phyloP scores from a whole-genome alignment of 2,329 filamentous ascomycete genomes.

The Colletotrichum agaves region DNA sequence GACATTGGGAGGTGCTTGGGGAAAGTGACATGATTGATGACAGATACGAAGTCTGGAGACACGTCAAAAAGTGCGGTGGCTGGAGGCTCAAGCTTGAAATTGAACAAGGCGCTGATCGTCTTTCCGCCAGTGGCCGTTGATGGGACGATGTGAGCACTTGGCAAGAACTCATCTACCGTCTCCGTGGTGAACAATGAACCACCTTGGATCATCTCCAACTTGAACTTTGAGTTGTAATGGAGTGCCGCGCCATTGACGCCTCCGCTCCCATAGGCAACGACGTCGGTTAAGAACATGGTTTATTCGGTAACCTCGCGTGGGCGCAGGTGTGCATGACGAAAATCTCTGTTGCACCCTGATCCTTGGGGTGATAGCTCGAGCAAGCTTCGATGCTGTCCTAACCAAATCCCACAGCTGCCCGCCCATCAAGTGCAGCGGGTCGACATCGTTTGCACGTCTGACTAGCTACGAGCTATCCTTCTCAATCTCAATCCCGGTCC shows the following conservation, averaged over 20 bases:
- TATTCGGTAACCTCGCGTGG: not conserved
- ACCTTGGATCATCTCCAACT: not conserved
- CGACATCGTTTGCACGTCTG: slow-evolving; percentile 11
- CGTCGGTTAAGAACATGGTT: not conserved
- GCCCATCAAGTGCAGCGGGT: slow-evolving; percentile 1
- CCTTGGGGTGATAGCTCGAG: not conserved
- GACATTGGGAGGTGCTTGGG: not conserved
- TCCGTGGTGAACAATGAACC: slow-evolving; percentile 27
- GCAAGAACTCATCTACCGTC: slow-evolving; percentile 31
- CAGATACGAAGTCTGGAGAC: not conserved
- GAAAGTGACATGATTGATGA: slow-evolving; percentile 17
- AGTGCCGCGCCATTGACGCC: slow-evolving; percentile 14
- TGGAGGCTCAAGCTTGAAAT: slow-evolving; percentile 24
- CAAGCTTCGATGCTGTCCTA: slow-evolving; percentile 4
- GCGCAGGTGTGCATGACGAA: slow-evolving; percentile 10
- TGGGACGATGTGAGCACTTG: slow-evolving; percentile 15
- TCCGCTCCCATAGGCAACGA: slow-evolving; percentile 18
- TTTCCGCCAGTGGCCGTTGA: not conserved
- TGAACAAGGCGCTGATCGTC: slow-evolving; percentile 13
- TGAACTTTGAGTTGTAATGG: not conserved
- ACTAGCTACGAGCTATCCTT: not conserved
- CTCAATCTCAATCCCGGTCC: slow-evolving; percentile 1
- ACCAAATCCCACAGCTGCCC: slow-evolving; percentile 6
- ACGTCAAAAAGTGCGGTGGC: slow-evolving; percentile 9
- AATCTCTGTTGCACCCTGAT: slow-evolving; percentile 14